These are phyloP conservation scores for Aspergillus sp. DNA, from an alignment of 2,329 filamentous ascomycete species.

Conservation along the genomic window DNA sequence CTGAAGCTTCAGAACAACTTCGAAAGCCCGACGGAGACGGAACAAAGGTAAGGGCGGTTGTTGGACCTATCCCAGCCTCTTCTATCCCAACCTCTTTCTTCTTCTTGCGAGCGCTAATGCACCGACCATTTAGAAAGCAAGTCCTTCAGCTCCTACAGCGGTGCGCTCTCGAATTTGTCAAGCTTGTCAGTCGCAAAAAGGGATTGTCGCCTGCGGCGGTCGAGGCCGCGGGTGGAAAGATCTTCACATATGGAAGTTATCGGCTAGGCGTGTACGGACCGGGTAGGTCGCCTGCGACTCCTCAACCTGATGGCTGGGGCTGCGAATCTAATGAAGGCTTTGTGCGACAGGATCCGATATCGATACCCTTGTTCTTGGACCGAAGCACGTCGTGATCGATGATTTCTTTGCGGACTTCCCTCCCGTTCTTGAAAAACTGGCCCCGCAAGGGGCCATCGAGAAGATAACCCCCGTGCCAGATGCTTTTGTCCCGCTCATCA, in stretches of 20 bases:
- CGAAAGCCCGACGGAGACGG: conserved; percentile 77
- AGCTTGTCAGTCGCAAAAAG: conserved; percentile 72
- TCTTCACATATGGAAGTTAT: conserved; percentile 96
- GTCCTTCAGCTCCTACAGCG: conserved; percentile 75
- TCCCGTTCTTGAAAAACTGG: conserved; percentile 72
- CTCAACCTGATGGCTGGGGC: not conserved
- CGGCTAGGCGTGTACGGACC: conserved; percentile 91
- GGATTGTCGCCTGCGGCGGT: conserved; percentile 73
- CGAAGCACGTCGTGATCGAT: conserved; percentile 81
- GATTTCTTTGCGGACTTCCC: conserved; percentile 94
- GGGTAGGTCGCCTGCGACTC: conserved; percentile 39
- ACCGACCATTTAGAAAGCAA: conserved; percentile 54
- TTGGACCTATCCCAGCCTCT: not conserved
- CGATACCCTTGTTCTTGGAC: conserved; percentile 89
- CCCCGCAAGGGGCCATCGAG: conserved; percentile 74
- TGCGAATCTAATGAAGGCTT: conserved; percentile 2
- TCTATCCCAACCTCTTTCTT: not conserved
- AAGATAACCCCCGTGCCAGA: conserved; percentile 84
- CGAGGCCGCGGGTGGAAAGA: conserved; percentile 82
- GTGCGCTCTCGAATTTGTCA: conserved; percentile 84
- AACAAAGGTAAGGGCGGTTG: conserved; percentile 64
- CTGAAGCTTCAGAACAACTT: conserved; percentile 89
- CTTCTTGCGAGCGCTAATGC: conserved; percentile 12
- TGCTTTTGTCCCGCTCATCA: conserved; percentile 95
- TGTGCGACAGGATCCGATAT: conserved; percentile 81